A percentile compares a stretch with the other conserved stretches of the same genome.
phyloP scores from a whole-genome alignment of 73 alveolate genomes.

The Tetrahymena thermophila region DNA sequence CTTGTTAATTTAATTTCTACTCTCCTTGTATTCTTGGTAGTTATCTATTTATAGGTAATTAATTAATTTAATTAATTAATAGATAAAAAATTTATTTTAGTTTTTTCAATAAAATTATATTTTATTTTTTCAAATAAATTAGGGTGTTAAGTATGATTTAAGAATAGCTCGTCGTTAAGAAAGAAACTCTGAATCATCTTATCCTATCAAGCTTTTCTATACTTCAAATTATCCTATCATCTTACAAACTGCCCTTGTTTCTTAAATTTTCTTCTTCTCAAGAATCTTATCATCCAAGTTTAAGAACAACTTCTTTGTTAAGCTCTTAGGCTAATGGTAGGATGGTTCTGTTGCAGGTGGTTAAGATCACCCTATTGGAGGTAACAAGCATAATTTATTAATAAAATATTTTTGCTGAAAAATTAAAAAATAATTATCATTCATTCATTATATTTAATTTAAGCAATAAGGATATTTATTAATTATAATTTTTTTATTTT shows the following conservation, averaged over 20 bases:
- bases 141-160: constrained; percentile 87
- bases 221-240: constrained; percentile 99
- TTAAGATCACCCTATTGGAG: constrained; percentile 97
- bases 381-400: neutral
- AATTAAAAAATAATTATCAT: too few species aligned
- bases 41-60: constrained; percentile 91
- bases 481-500: too few species aligned
- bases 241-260: constrained; percentile 97
- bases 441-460: too few species aligned
- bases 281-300: constrained; percentile 95
- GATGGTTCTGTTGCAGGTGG: constrained; percentile 59
- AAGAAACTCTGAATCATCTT: constrained; percentile 90
- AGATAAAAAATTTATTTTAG: too few species aligned
- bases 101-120: too few species aligned
- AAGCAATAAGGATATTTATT: too few species aligned
- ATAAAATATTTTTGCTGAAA: too few species aligned
- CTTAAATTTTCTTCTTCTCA: constrained; percentile 97
- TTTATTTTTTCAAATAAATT: neutral
- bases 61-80: too few species aligned
- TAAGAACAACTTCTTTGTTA: constrained; percentile 89
- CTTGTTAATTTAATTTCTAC: constrained; percentile 96
- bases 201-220: constrained; percentile 99
- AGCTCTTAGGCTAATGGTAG: constrained; percentile 98
- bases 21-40: constrained; percentile 90
- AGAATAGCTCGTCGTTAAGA: constrained; percentile 73